phyloP scores from a whole-genome alignment of 2,329 filamentous ascomycete species.

The Pseudodiploospora longispora region DNA sequence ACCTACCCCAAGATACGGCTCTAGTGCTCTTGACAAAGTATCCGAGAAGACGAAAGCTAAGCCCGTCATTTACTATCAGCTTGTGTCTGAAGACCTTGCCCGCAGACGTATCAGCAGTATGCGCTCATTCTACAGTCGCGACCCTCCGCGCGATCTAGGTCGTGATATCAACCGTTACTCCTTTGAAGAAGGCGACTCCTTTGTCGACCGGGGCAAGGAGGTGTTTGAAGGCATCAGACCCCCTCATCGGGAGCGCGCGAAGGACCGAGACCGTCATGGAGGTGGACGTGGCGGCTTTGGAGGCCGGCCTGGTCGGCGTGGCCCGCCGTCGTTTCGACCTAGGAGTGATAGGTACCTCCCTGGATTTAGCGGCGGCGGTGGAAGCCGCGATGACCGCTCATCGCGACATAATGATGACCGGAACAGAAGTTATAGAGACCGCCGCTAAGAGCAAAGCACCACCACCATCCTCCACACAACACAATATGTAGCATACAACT shows the following conservation, averaged over 20 bases:
- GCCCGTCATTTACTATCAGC: constrained; percentile 39
- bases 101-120: constrained; percentile 55
- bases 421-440: constrained; percentile 7
- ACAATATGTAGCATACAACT: too few species aligned
- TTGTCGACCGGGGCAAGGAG: constrained; percentile 67
- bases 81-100: constrained; percentile 57
- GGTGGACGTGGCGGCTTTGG: constrained; percentile 11
- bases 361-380: constrained; percentile 12
- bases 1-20: constrained; percentile 16
- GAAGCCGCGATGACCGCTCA: constrained; percentile 13
- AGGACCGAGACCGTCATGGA: constrained; percentile 30
- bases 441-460: constrained; percentile 3
- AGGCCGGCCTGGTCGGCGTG: constrained; percentile 22
- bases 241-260: constrained; percentile 40
- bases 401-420: constrained; percentile 3
- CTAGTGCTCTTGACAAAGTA: constrained; percentile 12
- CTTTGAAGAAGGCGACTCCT: constrained; percentile 57
- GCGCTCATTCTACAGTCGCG: constrained; percentile 36
- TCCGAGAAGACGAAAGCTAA: constrained; percentile 30
- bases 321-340: constrained; percentile 14
- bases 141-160: constrained; percentile 33
- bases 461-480: too few species aligned
- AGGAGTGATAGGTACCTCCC: constrained; percentile 28
- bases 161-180: constrained; percentile 59
- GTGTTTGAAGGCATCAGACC: constrained; percentile 57